These are phyloP conservation scores for Acacia crassicarpa DNA, from an alignment of 306 rosid species.

Conservation along the genomic window DNA sequence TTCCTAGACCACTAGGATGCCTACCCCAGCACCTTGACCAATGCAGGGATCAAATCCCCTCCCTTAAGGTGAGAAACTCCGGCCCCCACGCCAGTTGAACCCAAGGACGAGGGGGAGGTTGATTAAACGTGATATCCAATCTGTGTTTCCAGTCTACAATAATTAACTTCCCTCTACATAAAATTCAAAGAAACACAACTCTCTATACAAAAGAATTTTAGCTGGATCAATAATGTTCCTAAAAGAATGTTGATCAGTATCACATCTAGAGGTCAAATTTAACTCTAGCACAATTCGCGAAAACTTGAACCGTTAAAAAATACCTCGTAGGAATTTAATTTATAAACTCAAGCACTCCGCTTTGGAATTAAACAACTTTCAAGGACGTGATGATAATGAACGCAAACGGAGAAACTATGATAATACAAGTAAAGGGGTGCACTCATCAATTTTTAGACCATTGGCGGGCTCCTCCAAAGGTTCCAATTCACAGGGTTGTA, in stretches of 20 bases:
- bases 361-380: slow-evolving; percentile 26
- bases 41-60: no score
- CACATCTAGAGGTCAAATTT: background rate
- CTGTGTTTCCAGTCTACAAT: background rate
- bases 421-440: slow-evolving; percentile 29
- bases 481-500: background rate
- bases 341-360: slow-evolving; percentile 18
- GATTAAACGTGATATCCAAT: background rate
- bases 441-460: slow-evolving; percentile 27
- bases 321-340: background rate
- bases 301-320: no score
- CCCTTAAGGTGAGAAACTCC: no score
- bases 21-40: no score
- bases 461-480: slow-evolving; percentile 27
- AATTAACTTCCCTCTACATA: background rate
- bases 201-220: background rate
- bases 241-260: background rate
- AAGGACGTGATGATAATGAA: slow-evolving; percentile 7
- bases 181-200: background rate
- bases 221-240: background rate
- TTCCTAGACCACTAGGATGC: no score
- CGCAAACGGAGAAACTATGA: slow-evolving; percentile 28
- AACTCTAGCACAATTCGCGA: background rate
- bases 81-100: no score
- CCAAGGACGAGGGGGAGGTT: background rate